These are phyloP conservation scores for Xylariales sp. DNA, from an alignment of 2,329 filamentous ascomycete species.

Conservation along the genomic window DNA sequence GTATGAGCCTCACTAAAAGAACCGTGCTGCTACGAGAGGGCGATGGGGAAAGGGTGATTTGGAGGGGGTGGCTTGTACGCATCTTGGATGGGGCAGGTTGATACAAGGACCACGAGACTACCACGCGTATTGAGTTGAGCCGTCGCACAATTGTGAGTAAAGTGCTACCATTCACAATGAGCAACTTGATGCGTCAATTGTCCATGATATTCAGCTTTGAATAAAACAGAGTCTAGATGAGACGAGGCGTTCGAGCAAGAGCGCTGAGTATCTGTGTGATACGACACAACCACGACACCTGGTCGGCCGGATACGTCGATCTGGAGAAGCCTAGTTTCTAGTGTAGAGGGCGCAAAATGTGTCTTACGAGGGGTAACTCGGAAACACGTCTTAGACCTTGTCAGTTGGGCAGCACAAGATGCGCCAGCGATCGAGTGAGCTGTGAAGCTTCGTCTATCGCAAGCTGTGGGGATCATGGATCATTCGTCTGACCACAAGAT, in stretches of 20 bases:
- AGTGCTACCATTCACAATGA: constrained; percentile 22
- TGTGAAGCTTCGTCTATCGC: constrained; percentile 37
- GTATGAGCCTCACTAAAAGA: constrained; percentile 36
- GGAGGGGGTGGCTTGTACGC: constrained; percentile 53
- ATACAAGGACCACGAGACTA: constrained; percentile 30
- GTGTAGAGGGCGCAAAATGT: constrained; percentile 42
- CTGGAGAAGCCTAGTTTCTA: constrained; percentile 48
- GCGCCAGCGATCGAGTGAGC: constrained; percentile 32
- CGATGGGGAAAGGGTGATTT: constrained; percentile 36
- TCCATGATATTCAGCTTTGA: constrained; percentile 20
- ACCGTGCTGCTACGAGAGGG: constrained; percentile 30
- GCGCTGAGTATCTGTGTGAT: constrained; percentile 39
- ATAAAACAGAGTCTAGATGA: constrained; percentile 37
- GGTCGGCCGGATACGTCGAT: constrained; percentile 50
- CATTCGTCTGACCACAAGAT: constrained; percentile 40
- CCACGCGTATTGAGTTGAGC: constrained; percentile 4
- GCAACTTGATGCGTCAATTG: constrained; percentile 16
- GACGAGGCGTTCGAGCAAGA: constrained; percentile 33
- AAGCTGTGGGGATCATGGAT: constrained; percentile 40
- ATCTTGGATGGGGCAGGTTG: constrained; percentile 29
- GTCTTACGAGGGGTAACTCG: constrained; percentile 43
- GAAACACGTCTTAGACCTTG: constrained; percentile 45
- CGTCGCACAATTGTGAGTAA: constrained; percentile 23
- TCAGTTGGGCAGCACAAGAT: constrained; percentile 37
- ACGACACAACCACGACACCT: constrained; percentile 49